A percentile compares a stretch with the other conserved stretches of the same genome.
phyloP scores from a whole-genome alignment of 2,329 filamentous ascomycete genomes.

The Aspergillus calidoustus region DNA sequence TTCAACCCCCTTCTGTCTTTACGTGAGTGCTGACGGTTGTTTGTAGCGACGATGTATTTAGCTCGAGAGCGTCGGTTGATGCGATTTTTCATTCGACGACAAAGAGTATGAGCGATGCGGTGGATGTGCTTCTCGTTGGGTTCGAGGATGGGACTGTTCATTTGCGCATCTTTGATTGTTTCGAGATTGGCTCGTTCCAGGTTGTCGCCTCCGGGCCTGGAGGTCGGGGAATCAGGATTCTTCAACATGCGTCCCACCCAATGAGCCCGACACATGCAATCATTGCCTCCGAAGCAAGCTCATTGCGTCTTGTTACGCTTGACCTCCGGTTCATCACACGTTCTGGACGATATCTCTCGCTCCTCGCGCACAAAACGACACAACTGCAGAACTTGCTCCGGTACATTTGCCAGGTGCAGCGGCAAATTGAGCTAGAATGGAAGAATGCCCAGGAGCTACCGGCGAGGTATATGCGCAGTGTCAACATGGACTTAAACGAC shows the following conservation, averaged over 20 bases:
- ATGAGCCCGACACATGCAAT: constrained; percentile 77
- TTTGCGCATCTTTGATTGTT: constrained; percentile 83
- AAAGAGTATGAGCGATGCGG: constrained; percentile 70
- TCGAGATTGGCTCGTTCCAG: constrained; percentile 69
- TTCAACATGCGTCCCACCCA: constrained; percentile 72
- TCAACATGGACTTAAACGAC: constrained; percentile 75
- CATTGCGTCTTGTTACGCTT: constrained; percentile 70
- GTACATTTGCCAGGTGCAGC: constrained; percentile 80
- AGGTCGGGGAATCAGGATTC: constrained; percentile 45
- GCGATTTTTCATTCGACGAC: constrained; percentile 68
- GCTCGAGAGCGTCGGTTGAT: constrained; percentile 70
- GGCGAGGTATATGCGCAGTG: constrained; percentile 73
- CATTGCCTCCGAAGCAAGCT: constrained; percentile 50
- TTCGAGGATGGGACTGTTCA: constrained; percentile 73
- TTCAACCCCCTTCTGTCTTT: background rate
- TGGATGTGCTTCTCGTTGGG: constrained; percentile 78
- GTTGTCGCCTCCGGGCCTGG: constrained; percentile 45
- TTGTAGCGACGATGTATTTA: constrained; percentile 64
- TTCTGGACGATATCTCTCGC: constrained; percentile 74
- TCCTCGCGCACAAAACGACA: constrained; percentile 84
- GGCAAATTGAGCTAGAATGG: constrained; percentile 81
- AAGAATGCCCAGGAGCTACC: constrained; percentile 81
- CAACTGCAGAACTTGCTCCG: constrained; percentile 83
- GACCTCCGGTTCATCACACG: constrained; percentile 82
- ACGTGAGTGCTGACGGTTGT: constrained; percentile 11